Conservation (phyloP, 2,329 filamentous ascomycete species). For the Epichloe hybrida region DNA sequence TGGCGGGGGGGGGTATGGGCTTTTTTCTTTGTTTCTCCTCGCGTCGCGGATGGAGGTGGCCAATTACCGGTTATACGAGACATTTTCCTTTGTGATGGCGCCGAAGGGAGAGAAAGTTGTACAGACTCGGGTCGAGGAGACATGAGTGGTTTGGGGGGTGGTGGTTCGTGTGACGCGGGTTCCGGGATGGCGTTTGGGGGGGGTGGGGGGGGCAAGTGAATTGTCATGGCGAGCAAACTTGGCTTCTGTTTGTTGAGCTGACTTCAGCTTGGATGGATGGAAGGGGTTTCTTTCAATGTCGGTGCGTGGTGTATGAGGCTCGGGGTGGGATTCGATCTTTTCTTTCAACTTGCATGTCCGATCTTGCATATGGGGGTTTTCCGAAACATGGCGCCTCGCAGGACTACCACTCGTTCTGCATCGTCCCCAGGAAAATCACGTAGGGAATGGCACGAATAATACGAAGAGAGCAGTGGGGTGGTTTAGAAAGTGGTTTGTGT, state of each 20-base stretch:
- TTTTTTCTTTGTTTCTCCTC: background rate
- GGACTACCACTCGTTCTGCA: too few species aligned
- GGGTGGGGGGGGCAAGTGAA: background rate
- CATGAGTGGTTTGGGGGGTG: background rate
- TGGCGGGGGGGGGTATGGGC: background rate
- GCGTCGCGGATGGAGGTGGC: too few species aligned
- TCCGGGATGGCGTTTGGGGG: background rate
- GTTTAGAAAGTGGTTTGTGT: background rate
- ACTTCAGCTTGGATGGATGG: too few species aligned
- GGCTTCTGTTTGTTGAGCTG: background rate
- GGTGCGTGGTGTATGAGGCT: too few species aligned
- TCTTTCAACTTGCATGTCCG: background rate
- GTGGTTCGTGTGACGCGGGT: background rate
- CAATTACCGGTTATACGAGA: background rate
- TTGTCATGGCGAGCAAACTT: constrained; percentile 3
- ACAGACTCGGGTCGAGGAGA: background rate
- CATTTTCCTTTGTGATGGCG: too few species aligned
- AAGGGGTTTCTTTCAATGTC: too few species aligned
- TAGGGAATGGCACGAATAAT: background rate
- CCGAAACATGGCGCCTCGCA: background rate
- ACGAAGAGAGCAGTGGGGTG: too few species aligned
- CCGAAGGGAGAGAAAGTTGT: background rate
- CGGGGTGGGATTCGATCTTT: too few species aligned
- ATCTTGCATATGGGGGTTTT: background rate
- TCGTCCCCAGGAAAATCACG: too few species aligned